Conservation (phyloP, 257 asterid genomes). For the Solanum piurae region DNA sequence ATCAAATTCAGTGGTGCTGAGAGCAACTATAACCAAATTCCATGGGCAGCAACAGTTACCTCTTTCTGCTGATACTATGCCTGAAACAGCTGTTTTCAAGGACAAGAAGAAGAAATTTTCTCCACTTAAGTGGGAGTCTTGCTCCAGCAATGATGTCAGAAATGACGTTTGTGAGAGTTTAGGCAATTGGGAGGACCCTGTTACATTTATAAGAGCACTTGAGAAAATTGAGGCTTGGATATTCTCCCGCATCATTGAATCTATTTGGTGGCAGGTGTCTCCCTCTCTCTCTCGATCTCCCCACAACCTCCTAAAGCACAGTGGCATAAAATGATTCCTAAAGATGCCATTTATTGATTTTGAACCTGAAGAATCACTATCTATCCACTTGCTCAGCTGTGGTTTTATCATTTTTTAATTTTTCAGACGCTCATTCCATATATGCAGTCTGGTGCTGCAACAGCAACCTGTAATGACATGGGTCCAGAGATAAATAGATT, state of each 20-base stretch:
- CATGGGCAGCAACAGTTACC: conserved; percentile 26
- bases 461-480: conserved; percentile 16
- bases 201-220: conserved; percentile 55
- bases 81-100: conserved; percentile 11
- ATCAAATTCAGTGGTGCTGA: conserved; percentile 79
- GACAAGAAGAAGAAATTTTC: conserved; percentile 25
- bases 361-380: neutral
- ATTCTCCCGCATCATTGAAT: conserved; percentile 72
- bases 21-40: conserved; percentile 58
- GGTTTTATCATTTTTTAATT: neutral
- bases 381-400: neutral
- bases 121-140: conserved; percentile 49
- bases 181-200: conserved; percentile 52
- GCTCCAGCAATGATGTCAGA: conserved; percentile 20
- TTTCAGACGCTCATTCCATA: conserved; percentile 81
- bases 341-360: neutral
- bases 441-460: conserved; percentile 68
- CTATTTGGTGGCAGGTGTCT: conserved; percentile 96
- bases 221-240: conserved; percentile 88
- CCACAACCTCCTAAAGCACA: neutral
- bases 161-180: conserved; percentile 10
- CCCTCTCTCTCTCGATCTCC: neutral
- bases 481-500: neutral
- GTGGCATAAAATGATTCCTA: neutral
- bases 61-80: conserved; percentile 16